Evolutionary conservation across 106 monocot genomes (phyloP), one percentile per base, ranked within the genome.

Genomic region (Acorus calamus): DNA sequence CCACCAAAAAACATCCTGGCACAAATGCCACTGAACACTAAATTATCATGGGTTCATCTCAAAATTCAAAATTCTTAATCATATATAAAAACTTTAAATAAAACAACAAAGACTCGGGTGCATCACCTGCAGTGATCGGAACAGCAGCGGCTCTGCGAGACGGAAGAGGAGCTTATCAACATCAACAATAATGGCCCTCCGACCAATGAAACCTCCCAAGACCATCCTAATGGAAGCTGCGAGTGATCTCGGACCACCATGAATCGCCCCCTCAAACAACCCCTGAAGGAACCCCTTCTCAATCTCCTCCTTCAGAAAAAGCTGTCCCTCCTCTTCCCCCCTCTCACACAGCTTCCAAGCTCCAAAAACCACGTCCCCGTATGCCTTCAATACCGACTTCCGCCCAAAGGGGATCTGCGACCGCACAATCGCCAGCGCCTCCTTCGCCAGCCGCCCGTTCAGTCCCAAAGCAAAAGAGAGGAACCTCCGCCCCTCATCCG

Each of bases 161-260:
- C 81, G 81, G 43, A 83, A 92, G 8, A 99, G 70, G 11, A 99
- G 81, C 77, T 92, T 92, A 58, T 99, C 92, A 14, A 99, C 92
- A 45, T 88, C 92, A 47, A 73, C 75, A n/a, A 77, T 81, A 3
- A 28, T 28, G 1, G 83, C 71, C 69, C 92, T 88, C 45, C 86
- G 83, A 47, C 81, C 75, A 7, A 99, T 47, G 67, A 99, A 99
- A n/a, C 76, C 81, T 53, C 85, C 69, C 42, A 99, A 76, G 6
- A 92, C 72, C 63, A 83, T 99, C 69, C 98, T 76, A 2, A 83
- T 71, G 3, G 91, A 88, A 2, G 72, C 64, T 3, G 83, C 84
- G 9, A 99, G 72, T 43, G 59, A 55, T 50, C 70, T 83, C 2
- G 78, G 77, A 10, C 70, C 73, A 2, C 88, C 92, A 66, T 81